Base-by-base conservation (phyloP, 495 filamentous ascomycete species). In the Aspergillus biplanus region DNA sequence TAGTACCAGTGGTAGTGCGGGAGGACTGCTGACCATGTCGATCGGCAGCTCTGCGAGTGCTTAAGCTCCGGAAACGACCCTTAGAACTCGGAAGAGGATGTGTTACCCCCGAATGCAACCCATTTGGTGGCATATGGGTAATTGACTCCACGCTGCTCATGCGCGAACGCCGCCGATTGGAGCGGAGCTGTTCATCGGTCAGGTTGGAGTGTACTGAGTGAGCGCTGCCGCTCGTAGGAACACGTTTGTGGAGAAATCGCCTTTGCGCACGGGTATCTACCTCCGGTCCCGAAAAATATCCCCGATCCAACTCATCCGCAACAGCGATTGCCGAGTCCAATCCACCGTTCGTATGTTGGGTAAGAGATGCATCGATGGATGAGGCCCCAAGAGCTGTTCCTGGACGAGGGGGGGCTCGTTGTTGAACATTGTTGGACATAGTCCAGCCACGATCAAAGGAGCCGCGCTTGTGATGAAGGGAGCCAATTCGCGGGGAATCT, bases 361-460 rank as follows among this genome's bases (percentile, higher is more conserved):
- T 18, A 12, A 62, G 54, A 21, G 58, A 53, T 34, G 63, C 59
- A 5, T 67, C 68, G 18, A 65, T 65, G 7, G 67, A 27, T 27
- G 21, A 66, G 6, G 74, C 69, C 1, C 74, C 76, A 2, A 71
- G 33, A 11, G 79, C 73, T 3, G 75, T 78, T 35, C 75, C 79
- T 21, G 77, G 76, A 44, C 79, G 75, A 52, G 66, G 52, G 0
- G 73, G 68, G 31, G 71, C 46, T 11, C 67, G 58, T 37, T 70
- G 58, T 21, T 68, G 71, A n/a, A 59, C 50, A 27, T 72, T 82
- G 64, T 75, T 75, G 27, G 89, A 87, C 75, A 94, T 87, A 21
- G 91, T 92, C 95, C 96, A 99, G 59, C 89, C 88, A 27, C 88
- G 83, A 73, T 98, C 96, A 67, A 98, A 92, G 1, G 95, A 98